Evolutionary conservation across 805 yeast species (phyloP).

Genomic region (Metschnikowia lachancei): DNA sequence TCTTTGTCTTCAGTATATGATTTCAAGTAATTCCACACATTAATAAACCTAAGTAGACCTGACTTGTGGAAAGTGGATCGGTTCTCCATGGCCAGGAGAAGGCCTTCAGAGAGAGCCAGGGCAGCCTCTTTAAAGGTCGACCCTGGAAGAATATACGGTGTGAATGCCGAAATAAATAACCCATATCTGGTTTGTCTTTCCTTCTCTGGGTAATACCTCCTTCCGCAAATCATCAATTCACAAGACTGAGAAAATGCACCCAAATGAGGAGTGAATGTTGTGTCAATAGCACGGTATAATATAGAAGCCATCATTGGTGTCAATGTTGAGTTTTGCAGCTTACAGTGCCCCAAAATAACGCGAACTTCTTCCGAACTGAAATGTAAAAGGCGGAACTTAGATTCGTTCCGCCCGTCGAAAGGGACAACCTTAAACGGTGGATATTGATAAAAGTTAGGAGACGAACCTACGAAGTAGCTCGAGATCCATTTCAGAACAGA

Average conservation of each 20-base stretch:
- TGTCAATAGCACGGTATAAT: slow-evolving; percentile 5
- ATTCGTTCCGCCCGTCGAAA: slow-evolving; percentile 4
- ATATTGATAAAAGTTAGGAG: slow-evolving; percentile 11
- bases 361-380: slow-evolving; percentile 6
- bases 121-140: slow-evolving; percentile 1
- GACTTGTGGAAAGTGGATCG: slow-evolving; percentile 8
- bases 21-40: slow-evolving; percentile 10
- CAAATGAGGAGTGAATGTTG: slow-evolving; percentile 3
- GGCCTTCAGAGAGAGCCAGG: not conserved
- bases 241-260: slow-evolving; percentile 9
- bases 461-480: not conserved
- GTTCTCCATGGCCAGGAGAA: slow-evolving; percentile 2
- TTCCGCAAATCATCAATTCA: slow-evolving; percentile 13
- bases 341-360: slow-evolving; percentile 7
- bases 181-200: slow-evolving; percentile 12
- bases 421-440: slow-evolving; percentile 14
- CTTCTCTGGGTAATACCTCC: slow-evolving; percentile 13
- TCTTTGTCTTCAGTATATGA: not conserved
- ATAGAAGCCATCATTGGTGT: slow-evolving; percentile 15
- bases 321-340: slow-evolving; percentile 6
- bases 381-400: slow-evolving; percentile 7
- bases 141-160: slow-evolving; percentile 2
- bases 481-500: slow-evolving; percentile 1
- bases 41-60: slow-evolving; percentile 12
- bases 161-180: slow-evolving; percentile 9